Evolutionary conservation across 495 filamentous ascomycete genomes (phyloP).

Genomic region (Aspergillus mulundensis): DNA sequence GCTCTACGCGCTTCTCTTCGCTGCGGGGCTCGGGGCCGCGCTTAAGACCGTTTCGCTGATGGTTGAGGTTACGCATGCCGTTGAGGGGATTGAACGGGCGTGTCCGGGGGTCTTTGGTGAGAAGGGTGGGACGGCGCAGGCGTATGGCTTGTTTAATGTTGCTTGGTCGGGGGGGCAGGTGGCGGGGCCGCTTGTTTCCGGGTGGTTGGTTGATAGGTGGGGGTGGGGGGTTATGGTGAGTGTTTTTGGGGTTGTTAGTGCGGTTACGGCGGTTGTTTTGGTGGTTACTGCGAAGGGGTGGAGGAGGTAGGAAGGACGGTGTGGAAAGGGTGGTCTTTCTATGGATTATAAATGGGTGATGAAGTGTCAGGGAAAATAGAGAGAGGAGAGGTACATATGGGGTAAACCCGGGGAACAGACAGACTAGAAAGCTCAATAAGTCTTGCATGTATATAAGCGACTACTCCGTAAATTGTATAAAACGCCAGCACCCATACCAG

Average conservation of each 20-base stretch:
- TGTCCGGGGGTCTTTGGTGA: slow-evolving; percentile 46
- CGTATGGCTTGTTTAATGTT: slow-evolving; percentile 57
- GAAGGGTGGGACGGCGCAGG: slow-evolving; percentile 54
- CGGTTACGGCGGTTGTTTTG: slow-evolving; percentile 22
- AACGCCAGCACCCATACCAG: background rate
- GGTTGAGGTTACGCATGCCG: slow-evolving; percentile 32
- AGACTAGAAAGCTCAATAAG: background rate
- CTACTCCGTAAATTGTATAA: background rate
- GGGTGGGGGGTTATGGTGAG: slow-evolving; percentile 41
- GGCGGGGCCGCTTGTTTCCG: slow-evolving; percentile 55
- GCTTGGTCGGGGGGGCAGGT: slow-evolving; percentile 59
- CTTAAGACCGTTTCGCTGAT: slow-evolving; percentile 35
- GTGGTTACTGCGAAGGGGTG: slow-evolving; percentile 1
- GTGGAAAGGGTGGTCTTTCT: no score
- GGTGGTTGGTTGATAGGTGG: slow-evolving; percentile 27
- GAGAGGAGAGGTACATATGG: no score
- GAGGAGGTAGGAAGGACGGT: background rate
- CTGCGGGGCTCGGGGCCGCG: slow-evolving; percentile 29
- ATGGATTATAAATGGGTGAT: no score
- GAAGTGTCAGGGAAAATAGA: no score
- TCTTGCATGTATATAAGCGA: background rate
- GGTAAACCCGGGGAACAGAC: no score
- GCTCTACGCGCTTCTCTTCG: slow-evolving; percentile 30
- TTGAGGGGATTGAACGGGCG: slow-evolving; percentile 30
- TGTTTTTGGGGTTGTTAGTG: slow-evolving; percentile 31